Percentiles rank a stretch among this genome's conserved stretches.
These are phyloP conservation scores for Quercus suber DNA, from an alignment of 306 rosid genomes.

Conservation along the genomic window DNA sequence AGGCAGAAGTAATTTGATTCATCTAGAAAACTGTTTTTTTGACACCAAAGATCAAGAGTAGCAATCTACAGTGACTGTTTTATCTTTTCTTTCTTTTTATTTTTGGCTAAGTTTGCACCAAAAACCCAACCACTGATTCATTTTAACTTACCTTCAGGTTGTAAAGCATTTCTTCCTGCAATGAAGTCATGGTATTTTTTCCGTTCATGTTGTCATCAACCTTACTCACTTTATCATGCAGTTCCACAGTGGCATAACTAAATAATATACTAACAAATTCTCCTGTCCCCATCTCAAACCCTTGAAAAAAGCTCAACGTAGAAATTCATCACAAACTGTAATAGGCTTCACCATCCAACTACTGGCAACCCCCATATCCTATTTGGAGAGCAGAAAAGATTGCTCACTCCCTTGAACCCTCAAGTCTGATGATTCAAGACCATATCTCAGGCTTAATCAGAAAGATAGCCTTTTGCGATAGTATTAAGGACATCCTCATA, in stretches of 20 bases:
- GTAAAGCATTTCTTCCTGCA: no score
- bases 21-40: not conserved
- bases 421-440: not conserved
- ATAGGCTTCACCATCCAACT: not conserved
- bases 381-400: not conserved
- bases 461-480: not conserved
- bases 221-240: not conserved
- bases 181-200: no score
- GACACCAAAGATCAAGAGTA: not conserved
- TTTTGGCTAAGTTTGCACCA: no score
- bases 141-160: no score
- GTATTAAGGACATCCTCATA: not conserved
- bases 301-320: no score
- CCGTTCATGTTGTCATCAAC: not conserved
- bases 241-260: not conserved
- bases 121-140: no score
- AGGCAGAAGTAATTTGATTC: no score
- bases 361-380: not conserved
- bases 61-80: not conserved
- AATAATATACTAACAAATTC: no score
- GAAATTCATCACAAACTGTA: no score
- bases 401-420: not conserved
- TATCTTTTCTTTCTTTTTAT: no score
- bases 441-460: not conserved
- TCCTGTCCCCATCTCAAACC: no score